A percentile compares a stretch with the other conserved stretches of the same genome.
Evolutionary conservation across 78 protist genomes (phyloP).

Genomic region (Chrysochromulina parva): DNA sequence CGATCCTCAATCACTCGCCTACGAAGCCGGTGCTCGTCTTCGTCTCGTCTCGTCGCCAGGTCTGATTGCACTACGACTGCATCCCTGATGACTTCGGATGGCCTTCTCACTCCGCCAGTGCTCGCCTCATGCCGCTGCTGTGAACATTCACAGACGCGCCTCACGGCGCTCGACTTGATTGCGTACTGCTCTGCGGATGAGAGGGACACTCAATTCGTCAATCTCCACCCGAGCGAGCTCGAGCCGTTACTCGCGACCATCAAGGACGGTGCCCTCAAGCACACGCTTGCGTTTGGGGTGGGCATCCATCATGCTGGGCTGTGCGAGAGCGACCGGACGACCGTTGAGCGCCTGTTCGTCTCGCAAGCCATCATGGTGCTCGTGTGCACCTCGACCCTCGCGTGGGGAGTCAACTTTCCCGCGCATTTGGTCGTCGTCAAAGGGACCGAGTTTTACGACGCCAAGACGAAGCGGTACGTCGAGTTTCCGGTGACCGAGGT

Average conservation of each 20-base stretch:
- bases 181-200: conserved; percentile 69
- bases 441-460: conserved; percentile 89
- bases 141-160: conserved; percentile 86
- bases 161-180: conserved; percentile 88
- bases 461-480: conserved; percentile 63
- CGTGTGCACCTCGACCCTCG: conserved; percentile 97
- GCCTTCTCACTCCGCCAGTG: background rate
- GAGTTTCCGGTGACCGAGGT: too few relatives aligned
- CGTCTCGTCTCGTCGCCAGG: conserved; percentile 91
- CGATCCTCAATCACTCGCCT: conserved; percentile 28
- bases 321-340: conserved; percentile 67
- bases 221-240: conserved; percentile 49
- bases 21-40: conserved; percentile 79
- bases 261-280: conserved; percentile 75
- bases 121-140: too few relatives aligned
- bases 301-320: conserved; percentile 99
- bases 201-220: conserved; percentile 67
- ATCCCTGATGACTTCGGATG: background rate
- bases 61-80: too few relatives aligned
- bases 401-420: conserved; percentile 99
- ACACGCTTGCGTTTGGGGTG: conserved; percentile 91
- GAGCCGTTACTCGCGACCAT: conserved; percentile 19
- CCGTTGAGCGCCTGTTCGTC: conserved; percentile 18
- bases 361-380: conserved; percentile 62
- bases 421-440: conserved; percentile 98